Base-by-base conservation (phyloP, 2,329 filamentous ascomycete genomes). In the Microascus cirrosus region DNA sequence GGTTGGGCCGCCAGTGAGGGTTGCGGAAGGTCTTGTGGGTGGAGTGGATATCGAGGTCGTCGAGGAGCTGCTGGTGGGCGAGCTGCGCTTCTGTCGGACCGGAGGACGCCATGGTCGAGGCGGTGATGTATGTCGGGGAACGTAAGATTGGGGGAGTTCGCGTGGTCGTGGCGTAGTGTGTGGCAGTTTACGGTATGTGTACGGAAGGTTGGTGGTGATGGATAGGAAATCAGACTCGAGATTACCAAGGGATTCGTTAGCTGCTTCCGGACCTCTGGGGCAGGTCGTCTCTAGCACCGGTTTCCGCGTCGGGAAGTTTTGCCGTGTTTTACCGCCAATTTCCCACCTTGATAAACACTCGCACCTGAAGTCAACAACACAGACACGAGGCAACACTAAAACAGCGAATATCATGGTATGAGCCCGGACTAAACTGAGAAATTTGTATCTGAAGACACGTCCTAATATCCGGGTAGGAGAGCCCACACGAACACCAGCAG, bases 401-500 rank as follows among this genome's bases (percentile, higher is more conserved):
- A 48, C 20, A 18, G 10, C 15, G 18, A 34, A 52, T 48, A 53
- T 57, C 55, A 57, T 57, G 55, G 55, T 57, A 53, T 24, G 55
- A n/a, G n/a, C n/a, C 12, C 8, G 42, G 12, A 50, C 3, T 5
- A 3, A 24, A 22, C 2, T 24, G 12, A 3, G 1, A 4, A 24
- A 3, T 8, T 50, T 2, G 5, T 8, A 2, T 4, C 22, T 11
- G 22, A 20, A 24, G n/a, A 22, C 22, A 22, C 6, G 20, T 8
- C 24, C 45, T 50, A 50, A 50, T 50, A 50, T 34, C 10, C 15
- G 7, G 2, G 20, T 48, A 87, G 93, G 94, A 99, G 73, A 96
- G 90, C 67, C 94, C 94, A 45, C 94, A 99, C 69, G 94, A 97
- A 71, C 92, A 97, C 65, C 94, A 97, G 77, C 93, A 99, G 78